phyloP scores from a whole-genome alignment of 495 filamentous ascomycete genomes.

The Hapsidospora chrysogenum region DNA sequence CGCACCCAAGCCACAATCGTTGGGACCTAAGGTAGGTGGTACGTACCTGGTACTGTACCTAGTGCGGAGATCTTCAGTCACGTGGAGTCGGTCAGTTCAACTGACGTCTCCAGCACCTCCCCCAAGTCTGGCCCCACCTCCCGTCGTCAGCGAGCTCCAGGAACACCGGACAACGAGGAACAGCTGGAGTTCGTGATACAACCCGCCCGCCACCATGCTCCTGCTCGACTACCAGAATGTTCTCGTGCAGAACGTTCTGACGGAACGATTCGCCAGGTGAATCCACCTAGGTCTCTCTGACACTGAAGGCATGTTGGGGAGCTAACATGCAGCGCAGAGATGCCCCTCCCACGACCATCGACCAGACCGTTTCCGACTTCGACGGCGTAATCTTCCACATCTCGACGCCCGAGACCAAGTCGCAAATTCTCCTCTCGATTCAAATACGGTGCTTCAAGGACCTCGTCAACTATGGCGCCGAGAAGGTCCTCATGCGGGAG shows the following conservation, averaged over 20 bases:
- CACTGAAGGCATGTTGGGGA: slow-evolving; percentile 1
- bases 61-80: slow-evolving; percentile 1
- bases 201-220: slow-evolving; percentile 48
- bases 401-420: slow-evolving; percentile 83
- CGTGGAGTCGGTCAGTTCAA: too few relatives aligned
- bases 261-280: slow-evolving; percentile 85
- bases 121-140: slow-evolving; percentile 1
- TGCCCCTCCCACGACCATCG: slow-evolving; percentile 69
- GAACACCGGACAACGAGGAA: slow-evolving; percentile 2
- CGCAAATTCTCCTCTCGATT: slow-evolving; percentile 84
- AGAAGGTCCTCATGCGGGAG: slow-evolving; percentile 79
- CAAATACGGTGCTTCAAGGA: slow-evolving; percentile 88
- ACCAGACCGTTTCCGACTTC: slow-evolving; percentile 96
- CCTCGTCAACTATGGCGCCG: slow-evolving; percentile 79
- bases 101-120: too few relatives aligned
- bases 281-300: slow-evolving; percentile 7
- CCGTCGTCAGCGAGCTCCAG: slow-evolving; percentile 2
- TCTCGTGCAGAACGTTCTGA: slow-evolving; percentile 86
- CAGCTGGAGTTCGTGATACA: not conserved
- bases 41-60: not conserved
- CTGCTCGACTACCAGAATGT: slow-evolving; percentile 98
- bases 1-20: too few relatives aligned
- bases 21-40: not conserved
- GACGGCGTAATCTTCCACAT: slow-evolving; percentile 96
- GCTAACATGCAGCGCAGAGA: slow-evolving; percentile 25